Base-by-base conservation (phyloP, 176 grass and related monocot species). In the Bolboschoenus planiculmis region DNA sequence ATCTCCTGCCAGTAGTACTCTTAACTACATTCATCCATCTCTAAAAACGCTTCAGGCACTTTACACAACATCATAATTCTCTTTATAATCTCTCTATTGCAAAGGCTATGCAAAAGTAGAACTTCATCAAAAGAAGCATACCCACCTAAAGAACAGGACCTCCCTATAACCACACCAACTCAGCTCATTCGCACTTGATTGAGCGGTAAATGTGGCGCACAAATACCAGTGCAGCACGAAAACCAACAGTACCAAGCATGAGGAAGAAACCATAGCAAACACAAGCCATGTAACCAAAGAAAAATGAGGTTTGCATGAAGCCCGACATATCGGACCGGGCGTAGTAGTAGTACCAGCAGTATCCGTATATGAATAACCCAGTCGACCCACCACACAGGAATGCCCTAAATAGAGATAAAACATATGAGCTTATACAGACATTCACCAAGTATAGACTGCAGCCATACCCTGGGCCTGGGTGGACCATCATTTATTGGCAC, bases 231-330 rank as follows among this genome's bases (percentile, higher is more conserved):
- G 92, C 91, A 34, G 92, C 94, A 1, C 92, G 95, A 81, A 97
- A 97, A 74, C 92, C 94, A 2, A 94, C 92, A 0, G 90, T 90
- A 16, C 94, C 92, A 30, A 97, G 83, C 94, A 94, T 97, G 57
- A 97, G 94, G 88, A 97, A 97, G 85, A 97, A 97, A 1, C 94
- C 90, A 9, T 91, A 97, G 90, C 94, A 97, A 87, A 94, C 85
- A 3, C 94, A 97, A 70, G 94, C 91, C 94, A 97, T 97, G 88
- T 97, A 97, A 55, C 94, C 94, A 35, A 97, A 97, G 91, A 97
- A 97, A 88, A 97, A 97, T 0, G 94, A 94, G 2, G 91, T 97
- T 78, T 97, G 94, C 94, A 97, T 94, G 91, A 97, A 97, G 40
- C 92, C 94, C 33, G 94, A 97, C 94, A 97, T 97, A 74, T 94